Evolutionary conservation across 805 yeast species (phyloP), one percentile per base, ranked within the genome.

Genomic region (Candida sanyiensis): DNA sequence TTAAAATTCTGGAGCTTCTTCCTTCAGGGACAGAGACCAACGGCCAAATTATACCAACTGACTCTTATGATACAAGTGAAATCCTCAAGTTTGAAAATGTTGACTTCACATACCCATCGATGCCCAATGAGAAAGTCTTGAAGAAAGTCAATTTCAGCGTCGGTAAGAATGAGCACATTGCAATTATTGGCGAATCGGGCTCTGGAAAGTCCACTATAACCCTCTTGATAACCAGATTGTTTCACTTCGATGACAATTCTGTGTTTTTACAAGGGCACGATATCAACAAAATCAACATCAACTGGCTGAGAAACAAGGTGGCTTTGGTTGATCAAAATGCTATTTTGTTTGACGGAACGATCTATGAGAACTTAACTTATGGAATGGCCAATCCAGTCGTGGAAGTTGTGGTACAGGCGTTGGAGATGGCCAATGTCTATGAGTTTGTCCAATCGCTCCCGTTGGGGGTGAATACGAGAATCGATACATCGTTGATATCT

Each of bases 131-230:
- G 4, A 40, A 39, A 6, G 62, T 72, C 3, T 63, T 82, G 23
- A 58, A 62, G 1, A 49, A 68, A 22, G 48, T 83, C 6, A 57
- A 59, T 8, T 61, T 82, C 23, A 30, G 42, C 0, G 55, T 89
- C 2, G 21, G 51, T 0, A 49, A 61, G 9, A 73, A 75, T 15
- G 74, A 76, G 40, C 64, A 73, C 0, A 64, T 83, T 16, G 93
- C 85, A 1, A 58, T 93, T 1, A 75, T 80, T 3, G 99, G 98
- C 1, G 77, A 73, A 25, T 85, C 97, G 2, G 99, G 99, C 0
- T 72, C 82, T 11, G 99, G 99, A 0, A 93, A 93, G 58, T 83
- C 96, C 0, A 87, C 97, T 0, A 45, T 90, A 2, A 60, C 77
- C 0, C 64, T 70, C 1, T 49, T 89, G 10, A 46, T 89, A 0